Evolutionary conservation across 2,329 filamentous ascomycete species (phyloP), one percentile per base, ranked within the genome.

Genomic region (Fusarium nygamai): DNA sequence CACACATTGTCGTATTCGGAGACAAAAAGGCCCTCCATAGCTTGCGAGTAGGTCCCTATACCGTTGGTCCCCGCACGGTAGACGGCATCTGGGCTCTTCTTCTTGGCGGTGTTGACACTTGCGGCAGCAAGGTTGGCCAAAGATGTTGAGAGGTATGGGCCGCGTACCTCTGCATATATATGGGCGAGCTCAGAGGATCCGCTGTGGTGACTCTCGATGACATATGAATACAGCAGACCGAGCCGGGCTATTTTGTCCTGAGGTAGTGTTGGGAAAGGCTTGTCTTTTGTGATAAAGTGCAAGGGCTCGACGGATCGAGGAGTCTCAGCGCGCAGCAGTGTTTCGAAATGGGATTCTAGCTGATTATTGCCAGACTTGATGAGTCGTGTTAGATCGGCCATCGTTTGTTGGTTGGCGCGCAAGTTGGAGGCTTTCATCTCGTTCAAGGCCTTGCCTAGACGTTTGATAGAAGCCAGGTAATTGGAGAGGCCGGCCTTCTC

Each of bases 1-100:
- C 92, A 94, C 53, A 98, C 93, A 78, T 95, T 98, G 67, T 97
- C 94, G 82, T 97, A 95, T 82, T 99, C 96, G 17, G 95, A 91
- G 33, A 93, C 83, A 74, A 97, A 96, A 71, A 98, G 91, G 12
- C 92, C 93, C 81, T 98, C 94, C 84, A 99, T 91, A 1, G 93
- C 94, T 78, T 92, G 92, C 0, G 94, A 93, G 81, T 99, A 99
- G 41, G 93, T 94, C 6, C 93, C 92, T 67, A 99, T 97, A 9
- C 95, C 96, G 82, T 96, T 98, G 29, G 94, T 96, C 20, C 95
- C 96, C 67, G 93, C 89, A 67, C 92, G 91, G 82, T 99, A 99
- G 16, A 97, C 90, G 6, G 94, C 93, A 80, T 96, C 94, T 4
- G 92, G 88, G 61, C 91, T 91, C 83, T 94, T 94, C 82, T 94